Conservation (phyloP, 306 rosid genomes). For the Quercus mongolica region DNA sequence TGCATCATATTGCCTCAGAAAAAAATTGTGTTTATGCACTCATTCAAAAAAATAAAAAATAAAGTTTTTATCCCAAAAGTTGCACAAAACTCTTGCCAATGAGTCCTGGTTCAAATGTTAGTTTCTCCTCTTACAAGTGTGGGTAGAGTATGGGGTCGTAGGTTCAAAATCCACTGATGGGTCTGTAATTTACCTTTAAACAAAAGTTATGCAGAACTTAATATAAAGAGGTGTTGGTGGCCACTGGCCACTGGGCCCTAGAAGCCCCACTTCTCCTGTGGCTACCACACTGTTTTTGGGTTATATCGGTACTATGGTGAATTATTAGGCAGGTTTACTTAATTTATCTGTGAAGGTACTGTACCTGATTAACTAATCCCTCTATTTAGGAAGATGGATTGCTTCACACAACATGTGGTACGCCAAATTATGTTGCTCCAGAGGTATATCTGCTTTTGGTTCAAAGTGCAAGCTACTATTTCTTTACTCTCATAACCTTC, state of each 20-base stretch:
- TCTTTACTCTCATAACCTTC: constrained; percentile 11
- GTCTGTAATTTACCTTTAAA: too few relatives aligned
- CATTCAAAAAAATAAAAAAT: too few relatives aligned
- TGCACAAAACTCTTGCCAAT: not conserved
- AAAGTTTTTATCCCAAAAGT: not conserved
- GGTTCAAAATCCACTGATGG: too few relatives aligned
- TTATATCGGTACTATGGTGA: not conserved
- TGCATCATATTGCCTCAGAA: not conserved
- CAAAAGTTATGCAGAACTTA: not conserved
- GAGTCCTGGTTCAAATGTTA: too few relatives aligned
- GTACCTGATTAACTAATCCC: constrained; percentile 12
- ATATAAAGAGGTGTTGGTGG: not conserved
- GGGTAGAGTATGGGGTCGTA: too few relatives aligned
- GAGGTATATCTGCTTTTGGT: constrained; percentile 58
- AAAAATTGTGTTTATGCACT: not conserved
- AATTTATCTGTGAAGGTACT: not conserved
- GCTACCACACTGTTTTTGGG: not conserved
- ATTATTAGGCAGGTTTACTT: not conserved
- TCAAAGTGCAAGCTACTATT: not conserved
- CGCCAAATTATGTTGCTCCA: constrained; percentile 96
- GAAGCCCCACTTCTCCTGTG: not conserved
- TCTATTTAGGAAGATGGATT: constrained; percentile 76
- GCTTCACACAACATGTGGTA: constrained; percentile 95
- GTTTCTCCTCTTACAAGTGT: too few relatives aligned
- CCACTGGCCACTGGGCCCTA: not conserved